Evolutionary conservation across 768 basidiomycete species (phyloP).

Genomic region (Termitomyces sp.): DNA sequence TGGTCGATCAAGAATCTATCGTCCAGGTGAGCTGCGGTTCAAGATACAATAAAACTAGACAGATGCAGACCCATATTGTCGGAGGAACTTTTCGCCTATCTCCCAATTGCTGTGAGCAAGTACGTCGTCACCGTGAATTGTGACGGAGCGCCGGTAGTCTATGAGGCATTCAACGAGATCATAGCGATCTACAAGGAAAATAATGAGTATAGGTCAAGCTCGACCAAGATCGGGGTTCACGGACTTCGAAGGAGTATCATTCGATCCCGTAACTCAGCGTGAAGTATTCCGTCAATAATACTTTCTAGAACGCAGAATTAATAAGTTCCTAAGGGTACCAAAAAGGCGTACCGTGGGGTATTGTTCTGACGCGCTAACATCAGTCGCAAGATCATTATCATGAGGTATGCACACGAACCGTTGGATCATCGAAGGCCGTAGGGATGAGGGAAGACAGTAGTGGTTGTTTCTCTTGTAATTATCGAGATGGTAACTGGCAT

Average conservation of each 20-base stretch:
- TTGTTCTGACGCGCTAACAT: conserved; percentile 45
- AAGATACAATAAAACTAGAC: neutral
- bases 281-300: conserved; percentile 86
- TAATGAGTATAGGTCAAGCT: neutral
- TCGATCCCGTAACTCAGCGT: conserved; percentile 86
- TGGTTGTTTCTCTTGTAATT: conserved; percentile 84
- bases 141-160: conserved; percentile 66
- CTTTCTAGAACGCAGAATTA: conserved; percentile 54
- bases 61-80: conserved; percentile 69
- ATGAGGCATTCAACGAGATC: conserved; percentile 79
- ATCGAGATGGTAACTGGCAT: conserved; percentile 79
- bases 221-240: conserved; percentile 13
- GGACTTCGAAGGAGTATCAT: conserved; percentile 86
- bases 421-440: conserved; percentile 88
- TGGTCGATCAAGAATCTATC: conserved; percentile 78
- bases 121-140: conserved; percentile 88
- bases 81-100: conserved; percentile 78
- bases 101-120: conserved; percentile 92
- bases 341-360: conserved; percentile 70
- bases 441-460: conserved; percentile 85
- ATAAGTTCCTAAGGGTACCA: conserved; percentile 9
- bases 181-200: conserved; percentile 55
- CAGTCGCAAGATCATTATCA: conserved; percentile 6
- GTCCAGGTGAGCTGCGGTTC: conserved; percentile 4
- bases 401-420: conserved; percentile 42